Base-by-base conservation (phyloP, 305 asterid genomes). In the Andrographis paniculata region DNA sequence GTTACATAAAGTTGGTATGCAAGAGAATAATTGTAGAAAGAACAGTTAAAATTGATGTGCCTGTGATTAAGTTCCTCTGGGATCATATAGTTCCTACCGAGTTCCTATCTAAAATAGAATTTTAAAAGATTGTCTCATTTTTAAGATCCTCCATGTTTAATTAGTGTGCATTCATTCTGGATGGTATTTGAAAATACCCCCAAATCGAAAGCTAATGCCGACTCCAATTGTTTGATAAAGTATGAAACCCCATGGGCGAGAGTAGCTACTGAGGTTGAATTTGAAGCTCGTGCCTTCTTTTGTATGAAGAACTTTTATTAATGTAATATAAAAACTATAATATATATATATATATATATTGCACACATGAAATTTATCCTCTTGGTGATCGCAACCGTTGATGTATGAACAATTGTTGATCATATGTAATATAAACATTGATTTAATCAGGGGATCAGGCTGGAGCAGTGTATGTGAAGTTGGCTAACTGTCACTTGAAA, bases 391-490 rank as follows among this genome's bases (percentile, higher is more conserved):
- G n/a, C 40, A 15, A 28, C 14, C 38, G 7, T 18, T 17, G 9
- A 24, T 56, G 48, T 54, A 28, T 13, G 8, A 15, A 17, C 42
- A 19, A 47, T 2, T 37, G 8, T 37, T 37, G 42, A 13, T 37
- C 42, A 37, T 17, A 12, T 33, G 13, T 9, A 5, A 7, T 37
- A 1, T n/a, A 14, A 37, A 37, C 14, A 37, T 37, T 35, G 35
- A 10, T 20, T 43, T 28, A 49, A 42, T 47, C 67, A 74, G 80
- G 80, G 92, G 92, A 84, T 74, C 85, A 64, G 55, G 94, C 87
- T 48, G 94, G 87, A 52, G 80, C 87, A 13, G 80, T 60, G 52
- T 79, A 75, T 63, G 79, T 80, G 39, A 84, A 84, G 69, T 74
- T 79, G 66, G 94, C 92, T 3, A 63, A 50, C 64, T 79, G 91